Evolutionary conservation across 441 rosid genomes (phyloP).

Genomic region (Codiaeum variegatum): DNA sequence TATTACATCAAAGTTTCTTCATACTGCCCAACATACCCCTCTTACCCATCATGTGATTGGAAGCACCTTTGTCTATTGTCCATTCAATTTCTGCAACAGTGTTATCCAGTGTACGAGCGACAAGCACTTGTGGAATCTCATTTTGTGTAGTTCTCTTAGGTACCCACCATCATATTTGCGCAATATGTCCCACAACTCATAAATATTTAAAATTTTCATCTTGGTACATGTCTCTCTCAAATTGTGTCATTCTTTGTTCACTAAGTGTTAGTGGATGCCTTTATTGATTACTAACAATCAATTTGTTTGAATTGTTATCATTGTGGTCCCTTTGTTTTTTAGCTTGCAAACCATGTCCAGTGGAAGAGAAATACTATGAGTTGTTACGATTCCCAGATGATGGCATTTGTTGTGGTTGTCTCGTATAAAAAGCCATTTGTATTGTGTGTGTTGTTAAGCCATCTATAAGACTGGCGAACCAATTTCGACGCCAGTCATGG

Average conservation of each 20-base stretch:
- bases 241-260: background rate
- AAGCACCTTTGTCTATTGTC: background rate
- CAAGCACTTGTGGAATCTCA: background rate
- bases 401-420: background rate
- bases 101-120: background rate
- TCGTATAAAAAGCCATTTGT: background rate
- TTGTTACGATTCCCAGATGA: background rate
- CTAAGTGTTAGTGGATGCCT: background rate
- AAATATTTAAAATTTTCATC: background rate
- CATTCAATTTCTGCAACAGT: background rate
- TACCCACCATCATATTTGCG: conserved; percentile 10
- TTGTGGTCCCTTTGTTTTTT: background rate
- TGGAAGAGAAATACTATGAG: background rate
- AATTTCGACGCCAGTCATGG: background rate
- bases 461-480: background rate
- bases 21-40: no score
- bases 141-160: background rate
- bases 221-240: background rate
- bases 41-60: background rate
- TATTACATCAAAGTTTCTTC: no score
- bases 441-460: background rate
- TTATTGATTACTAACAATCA: background rate
- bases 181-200: conserved; percentile 6
- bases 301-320: no score
- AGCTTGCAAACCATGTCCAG: conserved; percentile 2